Base-by-base conservation (phyloP, 2,329 filamentous ascomycete species). In the Fusarium napiforme region DNA sequence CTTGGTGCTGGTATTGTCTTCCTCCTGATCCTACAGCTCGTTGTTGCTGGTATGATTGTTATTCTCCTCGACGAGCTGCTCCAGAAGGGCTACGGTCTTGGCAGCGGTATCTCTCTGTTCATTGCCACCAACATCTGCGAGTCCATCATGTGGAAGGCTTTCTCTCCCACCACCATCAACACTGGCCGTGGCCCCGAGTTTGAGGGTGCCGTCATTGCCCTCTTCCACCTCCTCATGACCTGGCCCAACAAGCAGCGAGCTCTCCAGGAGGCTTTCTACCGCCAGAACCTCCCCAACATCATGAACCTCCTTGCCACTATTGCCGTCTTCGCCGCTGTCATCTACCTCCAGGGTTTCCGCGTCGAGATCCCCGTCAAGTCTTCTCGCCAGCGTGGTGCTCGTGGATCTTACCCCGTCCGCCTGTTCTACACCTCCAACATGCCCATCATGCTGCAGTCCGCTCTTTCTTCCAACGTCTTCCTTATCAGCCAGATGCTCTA, bases 381-480 rank as follows among this genome's bases (percentile, higher is more conserved):
- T 69, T 96, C 95, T 79, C 95, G 96, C 86, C 96, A 99, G 90
- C 95, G 96, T 89, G 96, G 96, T 85, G 96, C 97, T 83, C 96
- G 96, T 80, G 97, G 96, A 81, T 97, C 95, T 45, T 99, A 98
- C 90, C 96, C 96, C 80, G 91, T 99, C 84, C 96, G 97, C 81
- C 93, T 99, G 69, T 99, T 99, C 91, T 99, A 99, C 88, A 99
- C 96, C 82, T 98, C 95, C 84, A 99, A 99, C 93, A 99, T 99
- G 97, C 96, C 96, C 82, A 99, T 99, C 87, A 99, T 99, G 96
- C 90, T 99, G 84, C 97, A 99, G 88, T 98, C 96, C 53, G 96
- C 96, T 78, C 91, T 99, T 78, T 97, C 94, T 77, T 98, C 96
- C 89, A 99, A 99, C 89, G 91, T 99, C 86, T 99, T 99, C 92